Evolutionary conservation across 768 basidiomycete genomes (phyloP).

Genomic region (Wakefieldia striispora): DNA sequence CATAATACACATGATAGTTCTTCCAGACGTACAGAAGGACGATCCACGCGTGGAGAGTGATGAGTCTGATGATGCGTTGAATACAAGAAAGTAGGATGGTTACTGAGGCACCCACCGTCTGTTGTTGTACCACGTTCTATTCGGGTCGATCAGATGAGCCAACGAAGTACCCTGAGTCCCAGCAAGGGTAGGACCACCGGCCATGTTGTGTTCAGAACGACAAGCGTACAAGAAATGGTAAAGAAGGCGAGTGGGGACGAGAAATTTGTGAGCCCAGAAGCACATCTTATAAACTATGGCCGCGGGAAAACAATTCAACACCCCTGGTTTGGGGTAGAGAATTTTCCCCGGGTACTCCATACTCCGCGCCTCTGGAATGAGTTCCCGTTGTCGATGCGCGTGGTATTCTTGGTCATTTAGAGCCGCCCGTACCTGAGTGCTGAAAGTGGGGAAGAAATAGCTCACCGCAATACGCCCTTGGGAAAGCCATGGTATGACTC

Average conservation of each 20-base stretch:
- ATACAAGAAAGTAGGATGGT: not conserved
- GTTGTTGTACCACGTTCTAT: constrained; percentile 76
- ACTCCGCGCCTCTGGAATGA: not conserved
- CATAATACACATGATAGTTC: not conserved
- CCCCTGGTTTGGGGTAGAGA: not conserved
- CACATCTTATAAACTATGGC: constrained; percentile 7
- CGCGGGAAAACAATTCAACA: constrained; percentile 6
- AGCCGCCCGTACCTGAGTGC: not conserved
- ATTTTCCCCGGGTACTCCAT: constrained; percentile 26
- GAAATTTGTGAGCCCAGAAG: constrained; percentile 20
- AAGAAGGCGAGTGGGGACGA: constrained; percentile 13
- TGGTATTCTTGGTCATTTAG: not conserved
- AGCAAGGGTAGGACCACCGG: constrained; percentile 41
- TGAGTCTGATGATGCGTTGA: constrained; percentile 40
- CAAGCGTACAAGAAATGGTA: not conserved
- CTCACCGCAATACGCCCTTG: not conserved
- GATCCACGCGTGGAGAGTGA: constrained; percentile 68
- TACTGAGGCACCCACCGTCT: constrained; percentile 43
- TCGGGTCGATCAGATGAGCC: constrained; percentile 59
- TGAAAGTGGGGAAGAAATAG: not conserved
- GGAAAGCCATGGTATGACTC: not conserved
- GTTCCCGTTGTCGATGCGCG: not conserved
- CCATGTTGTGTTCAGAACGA: constrained; percentile 42
- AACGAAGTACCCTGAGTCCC: constrained; percentile 36
- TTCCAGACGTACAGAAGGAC: constrained; percentile 50